Evolutionary conservation across 1,284 basidiomycete genomes (phyloP), one percentile per base, ranked within the genome.

Genomic region (Porogramme epimiltina): DNA sequence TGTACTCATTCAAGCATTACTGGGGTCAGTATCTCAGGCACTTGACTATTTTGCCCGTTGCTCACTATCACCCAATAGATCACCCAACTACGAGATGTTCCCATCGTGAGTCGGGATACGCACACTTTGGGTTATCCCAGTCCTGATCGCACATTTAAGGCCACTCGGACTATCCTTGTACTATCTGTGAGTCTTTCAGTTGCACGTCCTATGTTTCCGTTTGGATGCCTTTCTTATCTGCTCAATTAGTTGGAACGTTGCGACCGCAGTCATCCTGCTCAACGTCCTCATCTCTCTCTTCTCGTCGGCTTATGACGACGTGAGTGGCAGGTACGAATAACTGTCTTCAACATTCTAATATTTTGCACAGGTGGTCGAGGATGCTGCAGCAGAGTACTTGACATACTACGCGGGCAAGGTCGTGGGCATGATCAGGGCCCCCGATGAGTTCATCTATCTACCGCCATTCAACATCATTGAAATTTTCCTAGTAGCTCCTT

Each of bases 231-330:
- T 34, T 34, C 40, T 20, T 37, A 46, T 46, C 15, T 54, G 8
- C 11, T 5, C 20, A 10, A 1, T 5, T 56, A 89, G 87, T 51
- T 95, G 94, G 93, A 94, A 90, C 70, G 81, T 93, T 42, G 78
- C 87, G 38, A 89, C 92, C 1, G 86, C 85, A n/a, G 80, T 98
- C 51, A 85, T 98, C 57, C 80, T 98, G 48, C 81, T 97, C 69
- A 98, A 97, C 70, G 87, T 99, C 65, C 80, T 99, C 62, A 94
- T 99, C 61, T 98, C 96, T 11, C 73, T 98, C 62, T 98, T 95
- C 67, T 86, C 93, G 11, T 92, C 92, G 31, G 93, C 93, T 0
- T 95, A 95, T 66, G 82, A 85, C 15, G 91, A 93, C 63, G 91
- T 93, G 63, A 74, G 81, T 78, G 3, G n/a, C 49, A 44, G 2